Percentiles rank a stretch among this genome's conserved stretches.
These are phyloP conservation scores for Hypoxylon sp. DNA, from an alignment of 2,329 filamentous ascomycete genomes.

Conservation along the genomic window DNA sequence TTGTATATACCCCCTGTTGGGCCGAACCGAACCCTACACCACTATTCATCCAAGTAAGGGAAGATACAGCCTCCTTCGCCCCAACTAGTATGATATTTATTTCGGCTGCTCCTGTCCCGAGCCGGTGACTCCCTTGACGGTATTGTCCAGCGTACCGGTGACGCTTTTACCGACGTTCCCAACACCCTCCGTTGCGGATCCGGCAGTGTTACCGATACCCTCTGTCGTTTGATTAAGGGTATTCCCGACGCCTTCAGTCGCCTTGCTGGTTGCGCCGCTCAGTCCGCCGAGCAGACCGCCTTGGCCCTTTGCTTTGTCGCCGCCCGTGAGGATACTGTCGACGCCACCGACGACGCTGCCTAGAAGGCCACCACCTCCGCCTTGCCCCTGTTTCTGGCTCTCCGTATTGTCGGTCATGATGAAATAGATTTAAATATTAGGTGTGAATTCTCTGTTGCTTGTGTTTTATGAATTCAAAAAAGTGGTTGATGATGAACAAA, in stretches of 20 bases:
- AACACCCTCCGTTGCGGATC: conserved; percentile 53
- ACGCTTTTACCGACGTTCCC: conserved; percentile 52
- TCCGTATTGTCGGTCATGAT: conserved; percentile 38
- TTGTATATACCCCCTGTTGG: not conserved
- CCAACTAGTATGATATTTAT: not conserved
- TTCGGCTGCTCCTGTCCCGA: conserved; percentile 32
- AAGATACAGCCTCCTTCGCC: not conserved
- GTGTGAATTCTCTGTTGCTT: not conserved
- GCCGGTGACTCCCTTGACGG: conserved; percentile 48
- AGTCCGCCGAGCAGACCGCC: conserved; percentile 57
- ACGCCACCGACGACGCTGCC: conserved; percentile 55
- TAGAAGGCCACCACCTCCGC: conserved; percentile 52
- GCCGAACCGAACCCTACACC: not conserved
- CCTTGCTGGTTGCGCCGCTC: conserved; percentile 53
- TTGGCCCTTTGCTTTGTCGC: conserved; percentile 57
- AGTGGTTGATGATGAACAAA: not conserved
- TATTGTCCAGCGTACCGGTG: conserved; percentile 49
- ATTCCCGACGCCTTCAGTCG: conserved; percentile 50
- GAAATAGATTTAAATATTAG: not conserved
- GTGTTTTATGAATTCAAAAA: not conserved
- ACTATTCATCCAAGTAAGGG: not conserved
- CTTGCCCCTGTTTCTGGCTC: conserved; percentile 27
- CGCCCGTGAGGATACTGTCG: conserved; percentile 58
- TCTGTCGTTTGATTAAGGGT: conserved; percentile 47
- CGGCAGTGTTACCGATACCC: conserved; percentile 49